Evolutionary conservation across 441 rosid species (phyloP), one percentile per base, ranked within the genome.

Genomic region (Adansonia madagascariensis): DNA sequence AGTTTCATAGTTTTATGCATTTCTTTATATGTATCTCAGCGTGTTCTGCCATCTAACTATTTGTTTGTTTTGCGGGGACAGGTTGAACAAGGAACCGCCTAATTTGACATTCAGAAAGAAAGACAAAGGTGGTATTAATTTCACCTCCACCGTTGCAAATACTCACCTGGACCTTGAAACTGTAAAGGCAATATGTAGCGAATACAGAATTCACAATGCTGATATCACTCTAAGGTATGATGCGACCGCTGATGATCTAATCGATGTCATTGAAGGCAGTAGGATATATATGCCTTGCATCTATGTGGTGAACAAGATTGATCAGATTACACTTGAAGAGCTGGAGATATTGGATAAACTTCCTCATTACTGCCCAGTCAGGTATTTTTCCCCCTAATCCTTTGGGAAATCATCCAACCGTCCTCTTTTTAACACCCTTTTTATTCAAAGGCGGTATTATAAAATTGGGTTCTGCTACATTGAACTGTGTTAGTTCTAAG

Each of bases 51-150:
- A 60, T 52, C 24, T 31, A 52, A 61, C 18, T 5, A 11, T 49
- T 50, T 52, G 1, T 76, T 11, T 35, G 7, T 63, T 80, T 81
- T 80, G 6, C 76, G 75, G 47, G 74, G 73, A 59, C 86, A 95
- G 99, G 89, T 88, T 95, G 87, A 95, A 95, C 89, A 95, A 95
- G 90, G 91, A 95, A 83, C 99, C 98, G n/a, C 99, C 98, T 12
- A 95, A 95, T 83, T 88, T 94, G 81, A 92, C 99, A 74, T 95
- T 95, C 88, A 90, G 98, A 87, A 94, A 92, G 90, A 95, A 95
- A 81, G 99, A 95, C 73, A 95, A 95, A 86, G 99, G 99, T 72
- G 99, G 99, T 52, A 91, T 95, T 82, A 92, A 89, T 86, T 85
- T 95, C 72, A 91, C 94, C 56, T 91, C 98, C 66, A 95, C 97